Conservation (phyloP, 2,329 filamentous ascomycete species). For the Lachnellula subtilissima region DNA sequence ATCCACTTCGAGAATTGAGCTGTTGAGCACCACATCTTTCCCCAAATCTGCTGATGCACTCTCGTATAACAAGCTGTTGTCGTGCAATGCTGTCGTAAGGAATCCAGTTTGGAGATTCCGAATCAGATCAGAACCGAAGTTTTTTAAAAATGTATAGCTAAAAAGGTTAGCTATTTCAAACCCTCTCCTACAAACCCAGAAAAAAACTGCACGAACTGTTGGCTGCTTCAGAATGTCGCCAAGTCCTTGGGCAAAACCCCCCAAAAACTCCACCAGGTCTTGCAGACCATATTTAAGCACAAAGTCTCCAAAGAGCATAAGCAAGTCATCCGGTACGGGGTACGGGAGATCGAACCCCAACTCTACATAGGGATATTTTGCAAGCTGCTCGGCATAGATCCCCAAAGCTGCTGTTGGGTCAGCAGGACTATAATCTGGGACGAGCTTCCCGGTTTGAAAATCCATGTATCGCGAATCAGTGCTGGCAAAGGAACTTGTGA, state of each 20-base stretch:
- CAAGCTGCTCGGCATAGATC: slow-evolving; percentile 20
- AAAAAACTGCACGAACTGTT: slow-evolving; percentile 20
- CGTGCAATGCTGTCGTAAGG: slow-evolving; percentile 5
- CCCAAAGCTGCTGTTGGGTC: slow-evolving; percentile 5
- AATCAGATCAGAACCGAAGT: slow-evolving; percentile 28
- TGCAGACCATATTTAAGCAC: slow-evolving; percentile 31
- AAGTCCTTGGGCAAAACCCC: slow-evolving; percentile 39
- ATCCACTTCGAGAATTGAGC: slow-evolving; percentile 12
- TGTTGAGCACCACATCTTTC: slow-evolving; percentile 14
- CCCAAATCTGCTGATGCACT: slow-evolving; percentile 4
- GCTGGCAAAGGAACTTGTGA: background rate
- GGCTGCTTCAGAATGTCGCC: slow-evolving; percentile 39
- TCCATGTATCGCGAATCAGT: slow-evolving; percentile 29
- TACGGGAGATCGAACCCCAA: slow-evolving; percentile 38
- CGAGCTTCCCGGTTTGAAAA: slow-evolving; percentile 24
- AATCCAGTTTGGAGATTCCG: slow-evolving; percentile 9
- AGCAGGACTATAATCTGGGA: background rate
- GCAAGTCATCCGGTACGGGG: slow-evolving; percentile 18
- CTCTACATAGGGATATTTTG: slow-evolving; percentile 32
- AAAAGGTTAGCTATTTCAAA: too few relatives aligned
- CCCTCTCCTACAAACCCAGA: too few relatives aligned
- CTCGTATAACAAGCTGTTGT: slow-evolving; percentile 20
- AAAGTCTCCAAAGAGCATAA: slow-evolving; percentile 22
- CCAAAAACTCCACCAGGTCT: slow-evolving; percentile 38
- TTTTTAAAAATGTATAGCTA: slow-evolving; percentile 41